A percentile compares a stretch with the other conserved stretches of the same genome.
phyloP scores from a whole-genome alignment of 2,329 filamentous ascomycete genomes.

The Exophiala spinifera region DNA sequence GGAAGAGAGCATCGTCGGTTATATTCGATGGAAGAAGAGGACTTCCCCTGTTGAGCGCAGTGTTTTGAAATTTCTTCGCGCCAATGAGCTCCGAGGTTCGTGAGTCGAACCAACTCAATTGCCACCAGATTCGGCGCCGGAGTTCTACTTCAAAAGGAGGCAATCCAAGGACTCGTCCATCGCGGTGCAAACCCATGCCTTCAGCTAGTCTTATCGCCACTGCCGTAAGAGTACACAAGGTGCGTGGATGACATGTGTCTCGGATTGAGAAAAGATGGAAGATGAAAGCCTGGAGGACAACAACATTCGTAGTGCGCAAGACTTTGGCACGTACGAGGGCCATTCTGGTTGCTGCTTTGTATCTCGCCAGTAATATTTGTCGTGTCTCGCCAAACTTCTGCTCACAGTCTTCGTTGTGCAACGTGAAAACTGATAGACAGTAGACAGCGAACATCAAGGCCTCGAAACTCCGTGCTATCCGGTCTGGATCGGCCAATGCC shows the following conservation, averaged over 20 bases:
- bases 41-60: neutral
- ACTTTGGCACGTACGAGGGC: slow-evolving; percentile 25
- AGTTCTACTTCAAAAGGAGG: slow-evolving; percentile 65
- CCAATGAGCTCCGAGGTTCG: neutral
- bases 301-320: slow-evolving; percentile 44
- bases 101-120: slow-evolving; percentile 29
- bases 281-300: slow-evolving; percentile 53
- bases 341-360: slow-evolving; percentile 20
- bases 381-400: slow-evolving; percentile 25
- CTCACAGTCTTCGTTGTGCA: slow-evolving; percentile 30
- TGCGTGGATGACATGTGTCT: slow-evolving; percentile 48
- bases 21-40: slow-evolving; percentile 15
- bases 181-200: slow-evolving; percentile 65
- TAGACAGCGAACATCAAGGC: slow-evolving; percentile 38
- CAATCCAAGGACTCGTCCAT: slow-evolving; percentile 56
- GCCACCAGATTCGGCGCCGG: slow-evolving; percentile 64
- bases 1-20: slow-evolving; percentile 12
- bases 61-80: neutral
- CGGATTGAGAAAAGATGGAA: neutral
- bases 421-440: slow-evolving; percentile 31
- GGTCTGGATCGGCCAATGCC: slow-evolving; percentile 22
- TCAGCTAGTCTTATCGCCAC: slow-evolving; percentile 63
- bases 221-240: slow-evolving; percentile 60
- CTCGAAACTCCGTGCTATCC: slow-evolving; percentile 25
- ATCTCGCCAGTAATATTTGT: slow-evolving; percentile 26